Evolutionary conservation across 164 flowering plant genomes (phyloP), one percentile per base, ranked within the genome.

Genomic region (Aristolochia californica): DNA sequence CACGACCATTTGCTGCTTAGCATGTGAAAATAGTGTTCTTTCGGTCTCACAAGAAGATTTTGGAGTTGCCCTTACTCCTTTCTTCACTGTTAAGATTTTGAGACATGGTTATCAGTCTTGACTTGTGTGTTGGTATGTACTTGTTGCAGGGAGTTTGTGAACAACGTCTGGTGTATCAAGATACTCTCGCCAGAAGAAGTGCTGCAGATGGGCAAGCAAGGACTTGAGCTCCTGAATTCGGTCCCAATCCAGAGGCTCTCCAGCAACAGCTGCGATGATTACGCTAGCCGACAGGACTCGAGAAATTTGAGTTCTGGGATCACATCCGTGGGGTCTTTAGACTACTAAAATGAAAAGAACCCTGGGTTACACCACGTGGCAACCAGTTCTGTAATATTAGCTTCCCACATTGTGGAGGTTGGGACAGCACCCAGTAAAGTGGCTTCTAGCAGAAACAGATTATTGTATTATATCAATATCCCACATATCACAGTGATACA

Each of bases 131-230:
- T 20, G 12, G 12, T 50, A 13, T 54, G 18, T 54, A 8, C n/a
- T 20, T 51, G 2, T 65, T 14, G n/a, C 87, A 91, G 98, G 87
- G 97, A 91, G 68, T 91, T 91, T 56, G 96, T 91, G 25, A 87
- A 80, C 73, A 83, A 73, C 56, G 98, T 88, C 22, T 84, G 83
- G 90, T 88, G 84, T 61, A 91, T 91, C 68, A 88, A 88, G 69
- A 91, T 91, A 62, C 88, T 91, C n/a, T 91, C 96, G 11, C 96
- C 88, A 1, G 83, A 80, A 51, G 98, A 91, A 67, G 86, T 86
- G 71, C 95, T 82, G 67, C 79, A 79, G 61, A 83, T 91, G 97
- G 91, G 98, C 13, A 82, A 82, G 64, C 72, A 68, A 55, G 98
- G 81, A 8, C 48, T 74, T 1, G 84, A 77, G 73, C 85, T 84